These are phyloP conservation scores for Lentinula detonsa DNA, from an alignment of 768 basidiomycete genomes.

Conservation along the genomic window DNA sequence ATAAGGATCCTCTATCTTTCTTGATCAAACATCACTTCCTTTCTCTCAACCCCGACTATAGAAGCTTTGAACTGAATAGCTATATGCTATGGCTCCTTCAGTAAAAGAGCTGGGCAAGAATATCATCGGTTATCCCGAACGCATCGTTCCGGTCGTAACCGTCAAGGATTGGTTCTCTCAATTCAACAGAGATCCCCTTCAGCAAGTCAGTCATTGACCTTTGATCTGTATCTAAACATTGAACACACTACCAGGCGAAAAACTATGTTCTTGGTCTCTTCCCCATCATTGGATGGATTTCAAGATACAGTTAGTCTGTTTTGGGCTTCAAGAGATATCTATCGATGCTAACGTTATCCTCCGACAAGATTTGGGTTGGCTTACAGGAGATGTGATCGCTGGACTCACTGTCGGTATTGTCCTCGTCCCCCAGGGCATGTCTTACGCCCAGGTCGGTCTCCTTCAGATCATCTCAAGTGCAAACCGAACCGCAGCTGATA, in stretches of 20 bases:
- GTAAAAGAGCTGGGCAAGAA: conserved; percentile 50
- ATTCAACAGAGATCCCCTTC: conserved; percentile 38
- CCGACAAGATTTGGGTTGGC: conserved; percentile 64
- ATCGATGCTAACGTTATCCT: not conserved
- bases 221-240: not conserved
- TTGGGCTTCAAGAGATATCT: not conserved
- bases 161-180: conserved; percentile 44
- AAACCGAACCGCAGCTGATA: not conserved
- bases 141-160: conserved; percentile 54
- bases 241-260: conserved; percentile 33
- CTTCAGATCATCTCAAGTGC: not conserved
- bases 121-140: conserved; percentile 55
- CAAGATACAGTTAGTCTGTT: conserved; percentile 68
- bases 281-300: conserved; percentile 82
- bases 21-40: not conserved
- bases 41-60: not conserved
- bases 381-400: conserved; percentile 82
- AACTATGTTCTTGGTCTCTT: conserved; percentile 72
- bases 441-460: conserved; percentile 63
- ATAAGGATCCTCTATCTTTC: not conserved
- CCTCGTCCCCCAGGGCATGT: conserved; percentile 91
- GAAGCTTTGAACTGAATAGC: not conserved
- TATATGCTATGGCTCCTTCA: conserved; percentile 25
- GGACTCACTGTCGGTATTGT: conserved; percentile 94
- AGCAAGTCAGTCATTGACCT: conserved; percentile 33